Evolutionary conservation across 139 green algal genomes (phyloP).

Genomic region (Monoraphidium neglectum): DNA sequence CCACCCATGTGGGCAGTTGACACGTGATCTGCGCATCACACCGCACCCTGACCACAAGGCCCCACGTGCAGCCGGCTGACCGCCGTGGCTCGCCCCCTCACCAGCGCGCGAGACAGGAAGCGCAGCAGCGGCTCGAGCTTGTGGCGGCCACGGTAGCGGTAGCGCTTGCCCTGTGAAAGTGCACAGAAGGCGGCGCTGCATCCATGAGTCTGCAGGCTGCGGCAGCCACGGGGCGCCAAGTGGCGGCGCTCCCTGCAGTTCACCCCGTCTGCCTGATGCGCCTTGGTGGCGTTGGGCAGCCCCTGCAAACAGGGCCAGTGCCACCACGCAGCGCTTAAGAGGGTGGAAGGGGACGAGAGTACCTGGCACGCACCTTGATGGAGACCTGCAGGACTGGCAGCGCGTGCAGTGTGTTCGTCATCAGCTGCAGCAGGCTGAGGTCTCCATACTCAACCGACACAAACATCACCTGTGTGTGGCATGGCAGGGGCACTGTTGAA

Average conservation of each 20-base stretch:
- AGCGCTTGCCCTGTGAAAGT: constrained; percentile 4
- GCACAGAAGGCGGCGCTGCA: too few species aligned
- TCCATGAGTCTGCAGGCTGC: too few species aligned
- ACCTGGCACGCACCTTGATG: too few species aligned
- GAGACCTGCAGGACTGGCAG: constrained; percentile 24
- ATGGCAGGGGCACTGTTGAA: too few species aligned
- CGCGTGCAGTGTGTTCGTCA: constrained; percentile 16
- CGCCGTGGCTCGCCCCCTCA: not conserved
- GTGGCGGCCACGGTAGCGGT: constrained; percentile 27
- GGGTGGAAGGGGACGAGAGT: too few species aligned
- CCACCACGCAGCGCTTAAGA: too few species aligned
- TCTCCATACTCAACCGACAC: constrained; percentile 9
- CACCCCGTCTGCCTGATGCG: too few species aligned
- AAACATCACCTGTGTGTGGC: constrained; percentile 21
- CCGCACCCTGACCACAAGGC: not conserved
- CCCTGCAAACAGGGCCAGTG: too few species aligned
- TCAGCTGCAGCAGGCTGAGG: constrained; percentile 14
- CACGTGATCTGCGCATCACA: not conserved
- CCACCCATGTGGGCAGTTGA: too few species aligned
- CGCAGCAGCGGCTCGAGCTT: constrained; percentile 18
- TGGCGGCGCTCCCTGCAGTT: too few species aligned
- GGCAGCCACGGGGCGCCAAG: too few species aligned
- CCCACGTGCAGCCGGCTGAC: not conserved
- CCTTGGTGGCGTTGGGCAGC: too few species aligned
- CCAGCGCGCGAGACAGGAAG: constrained; percentile 14